phyloP scores from a whole-genome alignment of 2,329 filamentous ascomycete species.

The Mariannaea sp. region DNA sequence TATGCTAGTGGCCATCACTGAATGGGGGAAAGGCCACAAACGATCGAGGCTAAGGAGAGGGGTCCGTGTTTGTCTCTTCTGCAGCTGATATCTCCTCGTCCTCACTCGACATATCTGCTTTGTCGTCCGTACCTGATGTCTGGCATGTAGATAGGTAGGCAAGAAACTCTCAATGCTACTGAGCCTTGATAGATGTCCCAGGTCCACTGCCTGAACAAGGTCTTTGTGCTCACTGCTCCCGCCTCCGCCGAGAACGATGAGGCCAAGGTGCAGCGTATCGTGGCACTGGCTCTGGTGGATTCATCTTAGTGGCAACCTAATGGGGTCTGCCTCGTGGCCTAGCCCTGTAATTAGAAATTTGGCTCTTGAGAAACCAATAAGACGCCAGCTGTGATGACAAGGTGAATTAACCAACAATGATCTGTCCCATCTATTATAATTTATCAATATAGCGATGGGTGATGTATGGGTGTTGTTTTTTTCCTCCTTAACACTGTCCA shows the following conservation, averaged over 20 bases:
- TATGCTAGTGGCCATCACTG: not conserved
- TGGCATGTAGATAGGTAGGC: conserved; percentile 26
- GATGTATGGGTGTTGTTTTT: not conserved
- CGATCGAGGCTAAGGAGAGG: conserved; percentile 5
- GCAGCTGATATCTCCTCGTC: conserved; percentile 29
- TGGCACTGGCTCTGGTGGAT: conserved; percentile 28
- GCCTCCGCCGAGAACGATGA: conserved; percentile 18
- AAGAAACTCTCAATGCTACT: conserved; percentile 11
- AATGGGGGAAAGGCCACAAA: not conserved
- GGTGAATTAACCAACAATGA: conserved; percentile 30
- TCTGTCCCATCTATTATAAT: no score
- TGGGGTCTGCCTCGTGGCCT: conserved; percentile 13
- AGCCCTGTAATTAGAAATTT: conserved; percentile 8
- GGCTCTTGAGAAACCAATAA: conserved; percentile 8
- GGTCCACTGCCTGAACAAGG: conserved; percentile 2
- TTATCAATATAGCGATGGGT: not conserved
- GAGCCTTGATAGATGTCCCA: conserved; percentile 4
- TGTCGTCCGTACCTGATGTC: conserved; percentile 24
- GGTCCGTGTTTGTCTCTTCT: conserved; percentile 18
- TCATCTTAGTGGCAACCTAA: no score
- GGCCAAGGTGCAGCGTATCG: conserved; percentile 28
- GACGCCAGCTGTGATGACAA: conserved; percentile 33
- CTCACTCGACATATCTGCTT: conserved; percentile 3
- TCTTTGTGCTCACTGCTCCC: conserved; percentile 6
- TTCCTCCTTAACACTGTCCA: conserved; percentile 24